These are phyloP conservation scores for Hydrangea macrophylla DNA, from an alignment of 148 eudicot genomes.

Conservation along the genomic window DNA sequence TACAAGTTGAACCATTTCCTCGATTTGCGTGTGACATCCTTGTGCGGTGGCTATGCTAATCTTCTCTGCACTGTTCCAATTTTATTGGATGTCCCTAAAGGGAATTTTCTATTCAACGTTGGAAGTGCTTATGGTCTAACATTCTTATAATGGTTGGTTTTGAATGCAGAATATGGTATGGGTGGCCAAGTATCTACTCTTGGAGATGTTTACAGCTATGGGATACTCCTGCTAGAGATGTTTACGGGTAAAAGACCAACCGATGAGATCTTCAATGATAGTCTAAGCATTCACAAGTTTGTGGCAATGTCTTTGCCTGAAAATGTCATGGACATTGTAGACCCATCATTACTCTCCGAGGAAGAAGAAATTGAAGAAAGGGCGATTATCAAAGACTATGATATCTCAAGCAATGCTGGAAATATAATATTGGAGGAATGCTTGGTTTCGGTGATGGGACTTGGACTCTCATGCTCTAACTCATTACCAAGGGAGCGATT, in stretches of 20 bases:
- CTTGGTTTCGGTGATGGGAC: conserved; percentile 12
- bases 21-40: too few species aligned
- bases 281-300: conserved; percentile 9
- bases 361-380: conserved; percentile 3
- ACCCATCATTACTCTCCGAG: not conserved
- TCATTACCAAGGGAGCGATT: conserved; percentile 10
- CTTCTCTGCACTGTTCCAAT: not conserved
- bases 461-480: conserved; percentile 23
- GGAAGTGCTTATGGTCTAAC: not conserved
- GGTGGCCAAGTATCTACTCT: conserved; percentile 15
- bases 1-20: too few species aligned
- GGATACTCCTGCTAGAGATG: conserved; percentile 19
- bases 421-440: conserved; percentile 1
- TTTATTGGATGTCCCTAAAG: not conserved
- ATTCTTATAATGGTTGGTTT: not conserved
- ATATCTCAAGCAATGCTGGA: not conserved
- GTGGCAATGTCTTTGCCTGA: conserved; percentile 4
- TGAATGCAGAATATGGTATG: conserved; percentile 14
- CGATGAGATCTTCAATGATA: conserved; percentile 15
- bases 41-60: too few species aligned
- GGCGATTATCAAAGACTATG: not conserved
- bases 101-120: not conserved
- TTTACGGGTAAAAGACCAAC: conserved; percentile 14
- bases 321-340: conserved; percentile 4
- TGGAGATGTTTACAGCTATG: conserved; percentile 24